phyloP scores from a whole-genome alignment of 2,329 filamentous ascomycete genomes.

The Aspergillus costaricaensis region DNA sequence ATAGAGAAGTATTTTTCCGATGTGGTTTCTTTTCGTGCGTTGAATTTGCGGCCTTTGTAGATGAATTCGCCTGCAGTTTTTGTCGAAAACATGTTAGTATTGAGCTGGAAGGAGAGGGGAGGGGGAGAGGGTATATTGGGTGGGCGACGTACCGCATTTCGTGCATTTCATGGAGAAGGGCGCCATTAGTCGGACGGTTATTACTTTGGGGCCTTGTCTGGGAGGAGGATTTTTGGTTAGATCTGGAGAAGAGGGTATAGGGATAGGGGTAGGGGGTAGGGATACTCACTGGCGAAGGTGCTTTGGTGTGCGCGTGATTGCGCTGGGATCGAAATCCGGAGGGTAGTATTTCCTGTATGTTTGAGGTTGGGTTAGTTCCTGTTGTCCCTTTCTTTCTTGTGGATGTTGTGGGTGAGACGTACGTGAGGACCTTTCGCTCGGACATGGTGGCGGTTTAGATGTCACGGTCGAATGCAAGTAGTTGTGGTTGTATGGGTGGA shows the following conservation, averaged over 20 bases:
- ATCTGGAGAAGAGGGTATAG: not conserved
- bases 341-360: constrained; percentile 53
- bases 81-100: not conserved
- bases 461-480: too few relatives aligned
- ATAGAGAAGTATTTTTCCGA: constrained; percentile 89
- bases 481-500: not conserved
- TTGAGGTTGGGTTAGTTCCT: constrained; percentile 1
- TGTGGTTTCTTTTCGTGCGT: constrained; percentile 88
- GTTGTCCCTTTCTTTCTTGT: not conserved
- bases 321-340: constrained; percentile 85
- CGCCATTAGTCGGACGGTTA: constrained; percentile 87
- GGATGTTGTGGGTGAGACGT: not conserved
- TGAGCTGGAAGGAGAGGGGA: not conserved
- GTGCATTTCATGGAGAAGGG: constrained; percentile 80
- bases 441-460: constrained; percentile 62
- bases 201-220: constrained; percentile 70
- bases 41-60: constrained; percentile 93
- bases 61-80: constrained; percentile 68
- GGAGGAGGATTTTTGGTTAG: not conserved
- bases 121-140: not conserved
- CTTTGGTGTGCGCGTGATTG: constrained; percentile 68
- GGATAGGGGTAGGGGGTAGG: not conserved
- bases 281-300: constrained; percentile 48
- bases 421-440: constrained; percentile 53
- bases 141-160: constrained; percentile 28